These are phyloP conservation scores for Boletus pseudopeckii DNA, from an alignment of 768 basidiomycete species.

Conservation along the genomic window DNA sequence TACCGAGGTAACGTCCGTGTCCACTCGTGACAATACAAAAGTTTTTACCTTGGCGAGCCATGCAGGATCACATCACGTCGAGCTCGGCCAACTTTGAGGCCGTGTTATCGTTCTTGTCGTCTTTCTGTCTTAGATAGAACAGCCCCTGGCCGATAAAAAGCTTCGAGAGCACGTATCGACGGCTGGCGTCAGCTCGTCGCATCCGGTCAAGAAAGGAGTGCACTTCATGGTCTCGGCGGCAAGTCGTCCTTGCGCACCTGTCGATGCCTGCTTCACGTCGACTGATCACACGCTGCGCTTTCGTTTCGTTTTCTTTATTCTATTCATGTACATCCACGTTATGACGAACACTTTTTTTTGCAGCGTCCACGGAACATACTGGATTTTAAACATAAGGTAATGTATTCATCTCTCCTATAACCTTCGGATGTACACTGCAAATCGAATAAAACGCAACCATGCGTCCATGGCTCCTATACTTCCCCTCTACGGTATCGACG, in stretches of 20 bases:
- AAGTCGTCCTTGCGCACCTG: background rate
- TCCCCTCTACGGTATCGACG: background rate
- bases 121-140: slow-evolving; percentile 85
- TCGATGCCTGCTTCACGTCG: slow-evolving; percentile 3
- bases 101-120: slow-evolving; percentile 84
- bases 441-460: slow-evolving; percentile 9
- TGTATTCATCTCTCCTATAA: slow-evolving; percentile 19
- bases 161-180: slow-evolving; percentile 44
- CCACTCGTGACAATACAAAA: background rate
- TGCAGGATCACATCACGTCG: slow-evolving; percentile 78
- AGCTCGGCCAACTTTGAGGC: slow-evolving; percentile 84
- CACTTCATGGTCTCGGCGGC: background rate
- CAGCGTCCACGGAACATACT: slow-evolving; percentile 15
- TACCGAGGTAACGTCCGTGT: slow-evolving; percentile 63
- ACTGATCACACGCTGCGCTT: slow-evolving; percentile 1
- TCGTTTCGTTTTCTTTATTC: slow-evolving; percentile 18
- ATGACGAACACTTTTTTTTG: slow-evolving; percentile 11
- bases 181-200: slow-evolving; percentile 73
- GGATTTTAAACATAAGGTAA: slow-evolving; percentile 22
- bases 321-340: slow-evolving; percentile 17
- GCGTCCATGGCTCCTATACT: background rate
- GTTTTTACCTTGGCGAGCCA: slow-evolving; percentile 1
- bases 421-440: slow-evolving; percentile 14
- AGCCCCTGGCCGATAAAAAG: slow-evolving; percentile 56
- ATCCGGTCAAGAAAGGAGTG: slow-evolving; percentile 54